Evolutionary conservation across 1,284 basidiomycete genomes (phyloP), one percentile per base, ranked within the genome.

Genomic region (Porogramme epimiltina): DNA sequence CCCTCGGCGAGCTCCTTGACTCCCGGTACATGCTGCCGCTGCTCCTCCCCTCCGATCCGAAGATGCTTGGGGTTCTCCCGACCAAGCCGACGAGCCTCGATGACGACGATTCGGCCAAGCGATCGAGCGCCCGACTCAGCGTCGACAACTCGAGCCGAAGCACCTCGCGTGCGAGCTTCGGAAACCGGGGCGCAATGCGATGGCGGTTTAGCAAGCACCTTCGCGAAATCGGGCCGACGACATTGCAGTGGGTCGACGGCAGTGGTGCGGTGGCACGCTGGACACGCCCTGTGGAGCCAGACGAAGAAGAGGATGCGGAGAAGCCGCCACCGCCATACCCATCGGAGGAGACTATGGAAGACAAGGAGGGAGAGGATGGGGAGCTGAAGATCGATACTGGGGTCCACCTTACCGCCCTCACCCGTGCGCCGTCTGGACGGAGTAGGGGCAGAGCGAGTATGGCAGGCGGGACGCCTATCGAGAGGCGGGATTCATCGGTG

Each of bases 21-120:
- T 93, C 91, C 20, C 80, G 94, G 53, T 84, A 91, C 68, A 98
- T 98, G 93, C 81, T 98, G 13, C 93, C 93, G 0, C 79, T 98
- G 45, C 77, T 87, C 16, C 81, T 97, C 42, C 95, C 95, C 3
- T 84, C 84, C 3, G 84, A 92, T 61, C 86, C 89, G 25, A 81
- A 81, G 23, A 79, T 89, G 65, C 78, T 98, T 13, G 82, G 88
- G 18, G 93, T 92, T 3, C 71, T 81, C 11, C 84, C 88, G 0
- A 76, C 69, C 45, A 81, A 76, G 60, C 69, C 66, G 28, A 52
- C 71, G 16, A 61, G 73, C 15, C 59, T 70, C 47, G 72, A 75
- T 18, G 73, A 74, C 34, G 66, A 68, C 41, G 68, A 63, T 48
- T 31, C 28, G 8, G 34, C 5, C 9, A 37, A 37, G 34, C 62